phyloP scores from a whole-genome alignment of 345 rosid genomes.

The Murraya koenigii region DNA sequence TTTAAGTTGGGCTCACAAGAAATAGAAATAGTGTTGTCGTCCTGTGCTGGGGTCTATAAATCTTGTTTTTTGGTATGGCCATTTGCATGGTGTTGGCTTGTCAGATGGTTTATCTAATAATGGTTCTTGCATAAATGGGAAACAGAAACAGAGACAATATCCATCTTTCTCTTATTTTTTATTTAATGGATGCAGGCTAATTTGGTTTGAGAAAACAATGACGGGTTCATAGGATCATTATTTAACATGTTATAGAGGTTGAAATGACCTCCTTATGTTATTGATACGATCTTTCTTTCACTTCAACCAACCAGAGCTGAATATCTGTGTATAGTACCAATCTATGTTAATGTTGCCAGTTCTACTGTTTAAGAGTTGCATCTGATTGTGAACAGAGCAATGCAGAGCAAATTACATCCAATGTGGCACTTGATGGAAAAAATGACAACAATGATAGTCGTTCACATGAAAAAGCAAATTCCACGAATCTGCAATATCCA shows the following conservation, averaged over 20 bases:
- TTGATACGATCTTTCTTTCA: background rate
- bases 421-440: constrained; percentile 14
- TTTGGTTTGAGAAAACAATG: background rate
- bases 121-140: background rate
- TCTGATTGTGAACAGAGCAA: constrained; percentile 23
- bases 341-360: background rate
- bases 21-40: background rate
- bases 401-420: constrained; percentile 21
- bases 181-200: background rate
- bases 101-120: background rate
- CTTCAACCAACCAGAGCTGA: background rate
- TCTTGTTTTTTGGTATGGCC: background rate
- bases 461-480: constrained; percentile 17
- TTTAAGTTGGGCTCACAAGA: background rate
- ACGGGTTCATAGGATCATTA: background rate
- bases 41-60: background rate
- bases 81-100: background rate
- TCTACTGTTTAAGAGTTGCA: constrained; percentile 4
- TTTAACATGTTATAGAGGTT: background rate
- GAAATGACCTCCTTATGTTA: background rate
- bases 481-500: constrained; percentile 25
- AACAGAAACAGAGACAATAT: background rate
- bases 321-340: background rate
- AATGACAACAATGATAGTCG: constrained; percentile 15
- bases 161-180: background rate